These are phyloP conservation scores for Pisolithus sp. DNA, from an alignment of 768 basidiomycete species.

Conservation along the genomic window DNA sequence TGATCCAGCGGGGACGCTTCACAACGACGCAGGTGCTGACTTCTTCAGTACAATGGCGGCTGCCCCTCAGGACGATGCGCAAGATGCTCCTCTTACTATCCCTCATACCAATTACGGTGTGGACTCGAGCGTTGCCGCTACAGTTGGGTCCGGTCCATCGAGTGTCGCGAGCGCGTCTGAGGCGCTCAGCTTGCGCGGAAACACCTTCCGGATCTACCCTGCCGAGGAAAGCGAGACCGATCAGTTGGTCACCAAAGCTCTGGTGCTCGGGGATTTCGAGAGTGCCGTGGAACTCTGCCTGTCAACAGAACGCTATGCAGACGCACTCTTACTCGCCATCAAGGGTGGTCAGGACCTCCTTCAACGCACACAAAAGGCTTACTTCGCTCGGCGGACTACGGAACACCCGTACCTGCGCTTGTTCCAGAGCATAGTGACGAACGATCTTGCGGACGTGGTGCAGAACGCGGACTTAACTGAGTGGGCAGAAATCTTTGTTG, in stretches of 20 bases:
- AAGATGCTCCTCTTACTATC: constrained; percentile 41
- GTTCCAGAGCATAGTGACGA: constrained; percentile 89
- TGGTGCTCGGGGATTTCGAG: constrained; percentile 94
- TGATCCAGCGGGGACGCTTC: constrained; percentile 59
- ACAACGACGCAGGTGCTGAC: constrained; percentile 54
- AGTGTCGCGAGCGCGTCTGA: constrained; percentile 63
- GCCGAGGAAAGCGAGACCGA: constrained; percentile 82
- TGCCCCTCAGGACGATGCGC: constrained; percentile 36
- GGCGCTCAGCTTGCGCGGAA: constrained; percentile 50
- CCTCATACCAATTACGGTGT: constrained; percentile 76
- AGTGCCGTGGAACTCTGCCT: constrained; percentile 89
- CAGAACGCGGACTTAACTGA: constrained; percentile 93
- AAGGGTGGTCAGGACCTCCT: constrained; percentile 86
- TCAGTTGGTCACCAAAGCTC: constrained; percentile 81
- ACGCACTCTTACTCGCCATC: constrained; percentile 90
- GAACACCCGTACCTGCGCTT: constrained; percentile 83
- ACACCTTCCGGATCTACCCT: constrained; percentile 89
- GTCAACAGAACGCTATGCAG: constrained; percentile 83
- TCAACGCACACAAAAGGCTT: constrained; percentile 83
- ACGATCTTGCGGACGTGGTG: constrained; percentile 89
- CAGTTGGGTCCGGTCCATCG: constrained; percentile 85
- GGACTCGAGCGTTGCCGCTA: constrained; percentile 92
- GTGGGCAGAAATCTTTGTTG: constrained; percentile 96
- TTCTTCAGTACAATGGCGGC: constrained; percentile 82
- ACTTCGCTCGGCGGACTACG: constrained; percentile 79